phyloP scores from a whole-genome alignment of 768 basidiomycete genomes.

The Bullera alba region DNA sequence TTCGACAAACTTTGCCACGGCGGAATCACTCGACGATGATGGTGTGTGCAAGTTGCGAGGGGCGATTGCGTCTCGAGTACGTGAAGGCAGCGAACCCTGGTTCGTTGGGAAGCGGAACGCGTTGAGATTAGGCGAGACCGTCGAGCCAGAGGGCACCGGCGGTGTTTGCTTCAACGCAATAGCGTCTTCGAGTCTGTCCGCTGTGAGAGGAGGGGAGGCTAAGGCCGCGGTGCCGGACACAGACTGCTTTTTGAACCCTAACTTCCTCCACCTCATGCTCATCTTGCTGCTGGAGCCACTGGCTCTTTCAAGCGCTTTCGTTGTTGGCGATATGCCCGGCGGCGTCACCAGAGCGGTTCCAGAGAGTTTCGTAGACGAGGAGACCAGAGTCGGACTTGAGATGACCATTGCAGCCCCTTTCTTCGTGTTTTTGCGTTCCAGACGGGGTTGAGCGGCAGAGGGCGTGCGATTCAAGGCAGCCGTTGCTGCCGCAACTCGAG shows the following conservation, averaged over 20 bases:
- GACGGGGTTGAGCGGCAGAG: constrained; percentile 5
- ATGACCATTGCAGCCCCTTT: constrained; percentile 25
- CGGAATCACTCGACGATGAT: constrained; percentile 12
- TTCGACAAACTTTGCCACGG: constrained; percentile 27
- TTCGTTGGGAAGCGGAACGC: constrained; percentile 17
- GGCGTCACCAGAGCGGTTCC: constrained; percentile 12
- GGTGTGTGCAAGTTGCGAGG: constrained; percentile 2
- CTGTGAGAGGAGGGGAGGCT: background rate
- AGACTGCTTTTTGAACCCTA: constrained; percentile 21
- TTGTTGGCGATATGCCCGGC: constrained; percentile 3
- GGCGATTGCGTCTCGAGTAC: background rate
- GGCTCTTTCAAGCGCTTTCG: constrained; percentile 19
- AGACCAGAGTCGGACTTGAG: constrained; percentile 31
- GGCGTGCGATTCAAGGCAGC: constrained; percentile 33
- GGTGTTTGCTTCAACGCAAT: constrained; percentile 8
- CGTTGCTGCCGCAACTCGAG: constrained; percentile 35
- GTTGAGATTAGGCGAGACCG: constrained; percentile 13
- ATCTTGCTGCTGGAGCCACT: constrained; percentile 30
- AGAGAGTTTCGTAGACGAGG: constrained; percentile 25
- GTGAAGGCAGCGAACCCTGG: background rate
- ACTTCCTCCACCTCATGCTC: constrained; percentile 30
- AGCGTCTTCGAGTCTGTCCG: constrained; percentile 14
- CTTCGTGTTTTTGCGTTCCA: constrained; percentile 29
- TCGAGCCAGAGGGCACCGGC: background rate
- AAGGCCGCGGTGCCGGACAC: constrained; percentile 4